These are phyloP conservation scores for Puccinia brachypodii DNA, from an alignment of 1,284 basidiomycete species.

Conservation along the genomic window DNA sequence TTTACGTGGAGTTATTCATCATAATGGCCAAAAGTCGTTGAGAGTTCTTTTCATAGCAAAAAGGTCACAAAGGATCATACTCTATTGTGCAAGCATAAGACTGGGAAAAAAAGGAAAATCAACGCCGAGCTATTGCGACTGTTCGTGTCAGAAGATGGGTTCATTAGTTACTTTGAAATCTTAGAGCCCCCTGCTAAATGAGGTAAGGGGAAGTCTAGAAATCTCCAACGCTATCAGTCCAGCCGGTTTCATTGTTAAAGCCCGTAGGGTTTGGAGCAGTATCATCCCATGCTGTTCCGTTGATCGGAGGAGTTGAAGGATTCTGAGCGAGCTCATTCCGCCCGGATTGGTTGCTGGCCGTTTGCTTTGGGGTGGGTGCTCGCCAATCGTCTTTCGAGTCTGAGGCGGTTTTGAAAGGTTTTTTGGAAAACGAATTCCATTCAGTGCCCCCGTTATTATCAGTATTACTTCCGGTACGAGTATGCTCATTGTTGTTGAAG, in stretches of 20 bases:
- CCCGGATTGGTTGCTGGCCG: conserved; percentile 6
- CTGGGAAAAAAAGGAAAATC: no score
- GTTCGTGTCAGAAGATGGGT: background rate
- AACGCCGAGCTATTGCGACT: background rate
- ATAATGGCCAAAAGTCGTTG: no score
- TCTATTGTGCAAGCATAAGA: no score
- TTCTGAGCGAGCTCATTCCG: background rate
- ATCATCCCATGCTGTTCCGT: conserved; percentile 12
- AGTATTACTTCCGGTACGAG: background rate
- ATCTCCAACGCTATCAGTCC: conserved; percentile 1
- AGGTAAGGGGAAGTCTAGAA: background rate
- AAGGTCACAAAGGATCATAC: no score
- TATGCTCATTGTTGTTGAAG: background rate
- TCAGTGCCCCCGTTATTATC: background rate
- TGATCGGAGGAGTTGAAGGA: background rate
- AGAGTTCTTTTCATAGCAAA: no score
- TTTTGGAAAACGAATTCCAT: background rate
- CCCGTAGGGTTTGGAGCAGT: background rate
- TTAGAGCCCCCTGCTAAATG: background rate
- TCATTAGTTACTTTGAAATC: background rate
- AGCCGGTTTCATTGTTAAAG: background rate
- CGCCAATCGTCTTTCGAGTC: background rate
- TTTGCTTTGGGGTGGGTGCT: background rate
- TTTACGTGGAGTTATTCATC: no score
- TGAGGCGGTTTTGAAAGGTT: background rate